Base-by-base conservation (phyloP, 441 rosid species). In the Syzygium malaccense region DNA sequence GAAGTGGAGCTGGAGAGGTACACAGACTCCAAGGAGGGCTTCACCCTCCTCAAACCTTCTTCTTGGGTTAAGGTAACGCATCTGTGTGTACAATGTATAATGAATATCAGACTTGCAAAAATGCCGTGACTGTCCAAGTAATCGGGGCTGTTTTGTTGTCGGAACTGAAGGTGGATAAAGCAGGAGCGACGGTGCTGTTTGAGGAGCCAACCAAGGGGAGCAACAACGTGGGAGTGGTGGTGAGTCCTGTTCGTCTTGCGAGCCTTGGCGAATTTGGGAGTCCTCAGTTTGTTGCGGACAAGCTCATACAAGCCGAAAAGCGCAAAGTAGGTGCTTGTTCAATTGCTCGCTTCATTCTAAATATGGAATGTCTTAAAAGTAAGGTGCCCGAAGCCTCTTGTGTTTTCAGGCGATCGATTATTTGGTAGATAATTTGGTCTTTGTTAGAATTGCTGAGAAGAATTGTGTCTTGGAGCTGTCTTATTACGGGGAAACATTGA, bases 151-250 rank as follows among this genome's bases (percentile, higher is more conserved):
- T 5, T 87, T 28, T 79, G 71, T 87, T 48, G 75, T 20, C 79
- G 51, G 60, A 17, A 28, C 10, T 58, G 56, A 90, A 96, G 99
- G 95, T 96, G 90, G 98, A 96, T 26, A 96, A 95, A 93, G 96
- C 98, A 87, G 99, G 98, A 86, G 98, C 99, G 14, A 95, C 93
- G 30, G 96, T 88, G 90, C 92, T 97, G 87, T 96, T 97, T 90
- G 98, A 97, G 93, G 95, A 96, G 91, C 89, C 91, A 80, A 92
- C 88, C 55, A 93, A 91, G 85, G 95, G 95, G 89, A 94, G 93
- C 87, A 96, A 96, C 94, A 96, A 92, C 88, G 87, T 95, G 28
- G 99, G 99, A 86, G 95, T 96, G 66, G 97, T 97, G 55, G 99
- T 96, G 78, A 95, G 87, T 92, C 98, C 97, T 26, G 95, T 96